phyloP scores from a whole-genome alignment of 1,284 basidiomycete genomes.

The Fomes fomentarius region DNA sequence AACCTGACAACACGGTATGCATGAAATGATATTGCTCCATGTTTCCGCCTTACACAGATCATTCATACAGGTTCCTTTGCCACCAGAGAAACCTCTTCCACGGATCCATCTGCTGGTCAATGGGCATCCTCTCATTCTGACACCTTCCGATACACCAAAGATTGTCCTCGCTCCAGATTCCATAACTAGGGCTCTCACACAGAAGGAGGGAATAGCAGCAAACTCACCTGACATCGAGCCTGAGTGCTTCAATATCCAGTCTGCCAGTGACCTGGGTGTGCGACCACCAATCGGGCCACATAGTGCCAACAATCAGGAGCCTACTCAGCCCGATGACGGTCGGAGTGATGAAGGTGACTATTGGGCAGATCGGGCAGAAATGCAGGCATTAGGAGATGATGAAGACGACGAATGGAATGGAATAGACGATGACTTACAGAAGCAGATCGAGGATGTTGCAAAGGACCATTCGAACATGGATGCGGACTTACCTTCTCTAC shows the following conservation, averaged over 20 bases:
- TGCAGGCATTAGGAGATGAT: too few relatives aligned
- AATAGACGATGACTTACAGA: background rate
- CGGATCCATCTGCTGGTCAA: constrained; percentile 2
- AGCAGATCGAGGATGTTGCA: background rate
- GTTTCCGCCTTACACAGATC: too few relatives aligned
- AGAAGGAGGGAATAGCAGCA: too few relatives aligned
- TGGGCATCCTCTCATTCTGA: background rate
- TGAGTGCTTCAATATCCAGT: too few relatives aligned
- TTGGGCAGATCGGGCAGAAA: constrained; percentile 1
- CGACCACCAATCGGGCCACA: too few relatives aligned
- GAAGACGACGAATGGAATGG: background rate
- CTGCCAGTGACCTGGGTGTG: background rate
- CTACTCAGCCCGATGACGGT: too few relatives aligned
- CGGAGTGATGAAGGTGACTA: constrained; percentile 3
- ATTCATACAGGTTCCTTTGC: background rate
- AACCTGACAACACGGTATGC: background rate
- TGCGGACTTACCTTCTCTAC: background rate
- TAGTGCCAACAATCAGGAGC: too few relatives aligned
- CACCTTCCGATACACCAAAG: background rate
- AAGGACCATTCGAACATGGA: background rate
- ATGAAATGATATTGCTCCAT: too few relatives aligned
- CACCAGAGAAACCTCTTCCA: background rate
- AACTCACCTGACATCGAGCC: too few relatives aligned
- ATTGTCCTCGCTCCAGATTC: background rate
- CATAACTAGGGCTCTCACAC: background rate